Evolutionary conservation across 345 rosid genomes (phyloP).

Genomic region (Dimocarpus longan): DNA sequence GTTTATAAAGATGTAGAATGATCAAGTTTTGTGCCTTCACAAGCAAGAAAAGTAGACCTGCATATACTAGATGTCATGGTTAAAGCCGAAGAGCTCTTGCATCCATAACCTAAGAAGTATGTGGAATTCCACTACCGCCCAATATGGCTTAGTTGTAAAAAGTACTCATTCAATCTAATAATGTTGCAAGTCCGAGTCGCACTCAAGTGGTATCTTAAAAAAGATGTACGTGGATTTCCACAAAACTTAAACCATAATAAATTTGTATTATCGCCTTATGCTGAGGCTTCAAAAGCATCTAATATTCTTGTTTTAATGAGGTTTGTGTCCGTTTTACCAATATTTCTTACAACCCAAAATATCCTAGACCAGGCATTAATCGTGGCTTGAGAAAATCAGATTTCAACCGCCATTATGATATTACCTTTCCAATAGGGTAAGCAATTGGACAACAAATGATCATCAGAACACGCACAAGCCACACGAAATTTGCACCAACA

Average conservation of each 20-base stretch:
- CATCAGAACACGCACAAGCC: constrained; percentile 78
- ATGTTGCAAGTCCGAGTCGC: no score
- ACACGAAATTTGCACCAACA: constrained; percentile 71
- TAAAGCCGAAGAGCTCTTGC: background rate
- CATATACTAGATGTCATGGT: background rate
- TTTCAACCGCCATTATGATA: background rate
- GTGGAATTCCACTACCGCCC: no score
- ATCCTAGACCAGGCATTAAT: background rate
- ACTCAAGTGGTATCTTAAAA: no score
- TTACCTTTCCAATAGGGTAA: constrained; percentile 81
- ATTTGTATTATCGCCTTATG: background rate
- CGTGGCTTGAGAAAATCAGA: background rate
- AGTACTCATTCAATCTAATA: no score
- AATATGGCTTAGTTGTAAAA: no score
- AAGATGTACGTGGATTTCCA: background rate
- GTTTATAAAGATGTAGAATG: background rate
- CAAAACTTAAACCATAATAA: background rate
- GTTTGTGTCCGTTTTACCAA: background rate
- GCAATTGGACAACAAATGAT: constrained; percentile 72
- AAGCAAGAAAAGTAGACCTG: background rate
- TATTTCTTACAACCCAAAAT: background rate
- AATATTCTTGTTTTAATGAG: background rate
- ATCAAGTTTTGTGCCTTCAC: background rate
- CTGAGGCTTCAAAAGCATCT: background rate
- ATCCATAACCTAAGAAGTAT: background rate